Evolutionary conservation across 768 basidiomycete species (phyloP).

Genomic region (Favolaschia claudopus): DNA sequence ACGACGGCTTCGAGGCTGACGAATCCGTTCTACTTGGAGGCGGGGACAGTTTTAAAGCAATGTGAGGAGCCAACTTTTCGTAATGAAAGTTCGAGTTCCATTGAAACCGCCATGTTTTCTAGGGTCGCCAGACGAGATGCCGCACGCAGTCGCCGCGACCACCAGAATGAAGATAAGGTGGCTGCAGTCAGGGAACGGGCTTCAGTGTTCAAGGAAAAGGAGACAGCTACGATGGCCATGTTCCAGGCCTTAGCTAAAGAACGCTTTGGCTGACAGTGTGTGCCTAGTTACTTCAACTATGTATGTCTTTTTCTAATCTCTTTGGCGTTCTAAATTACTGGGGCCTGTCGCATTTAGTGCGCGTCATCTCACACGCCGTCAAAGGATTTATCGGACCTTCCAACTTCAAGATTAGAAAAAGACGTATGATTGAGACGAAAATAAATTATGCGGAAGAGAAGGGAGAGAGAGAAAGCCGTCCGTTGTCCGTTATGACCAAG

Average conservation of each 20-base stretch:
- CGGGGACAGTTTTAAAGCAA: conserved; percentile 80
- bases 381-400: neutral
- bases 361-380: neutral
- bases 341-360: conserved; percentile 28
- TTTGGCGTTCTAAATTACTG: conserved; percentile 20
- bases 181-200: conserved; percentile 67
- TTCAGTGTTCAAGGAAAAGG: conserved; percentile 73
- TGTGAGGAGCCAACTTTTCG: conserved; percentile 66
- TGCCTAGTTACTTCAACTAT: neutral
- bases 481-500: conserved; percentile 41
- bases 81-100: too few relatives aligned
- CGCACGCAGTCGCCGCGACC: conserved; percentile 66
- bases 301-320: neutral
- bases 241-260: conserved; percentile 92
- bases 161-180: conserved; percentile 64
- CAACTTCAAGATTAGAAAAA: conserved; percentile 9
- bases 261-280: conserved; percentile 72
- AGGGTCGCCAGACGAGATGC: conserved; percentile 83
- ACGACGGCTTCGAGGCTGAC: conserved; percentile 78
- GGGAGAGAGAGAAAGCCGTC: too few relatives aligned
- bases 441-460: conserved; percentile 2
- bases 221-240: conserved; percentile 96
- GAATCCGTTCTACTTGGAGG: conserved; percentile 85
- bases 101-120: too few relatives aligned
- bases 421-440: neutral